Conservation (phyloP, 2,329 filamentous ascomycete species). For the Fusarium multiceps region DNA sequence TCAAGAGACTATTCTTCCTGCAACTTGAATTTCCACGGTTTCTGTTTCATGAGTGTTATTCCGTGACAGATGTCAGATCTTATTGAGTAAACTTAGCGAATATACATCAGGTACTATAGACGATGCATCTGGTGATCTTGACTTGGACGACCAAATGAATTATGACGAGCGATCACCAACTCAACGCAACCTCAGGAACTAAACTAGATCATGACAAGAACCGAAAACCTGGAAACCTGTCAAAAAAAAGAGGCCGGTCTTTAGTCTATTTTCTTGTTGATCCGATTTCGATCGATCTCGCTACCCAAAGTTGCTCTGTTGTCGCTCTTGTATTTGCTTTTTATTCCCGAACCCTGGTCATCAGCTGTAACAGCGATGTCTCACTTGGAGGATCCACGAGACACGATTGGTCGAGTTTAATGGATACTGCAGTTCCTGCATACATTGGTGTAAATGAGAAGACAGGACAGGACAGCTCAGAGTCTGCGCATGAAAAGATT, state of each 20-base stretch:
- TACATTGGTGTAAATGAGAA: background rate
- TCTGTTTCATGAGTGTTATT: background rate
- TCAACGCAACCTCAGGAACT: background rate
- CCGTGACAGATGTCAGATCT: background rate
- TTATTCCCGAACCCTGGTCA: background rate
- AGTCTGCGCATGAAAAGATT: background rate
- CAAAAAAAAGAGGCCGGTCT: background rate
- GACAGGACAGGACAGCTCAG: background rate
- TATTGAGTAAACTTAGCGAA: background rate
- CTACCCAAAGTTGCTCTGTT: background rate
- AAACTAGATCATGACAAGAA: background rate
- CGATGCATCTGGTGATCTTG: background rate
- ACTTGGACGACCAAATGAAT: background rate
- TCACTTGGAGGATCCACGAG: background rate
- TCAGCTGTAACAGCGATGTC: slow-evolving; percentile 5
- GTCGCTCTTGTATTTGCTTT: slow-evolving; percentile 6
- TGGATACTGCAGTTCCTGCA: background rate
- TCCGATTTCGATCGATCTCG: slow-evolving; percentile 6
- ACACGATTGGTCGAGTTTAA: background rate
- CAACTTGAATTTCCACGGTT: background rate
- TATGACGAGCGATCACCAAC: background rate
- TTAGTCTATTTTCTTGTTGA: background rate
- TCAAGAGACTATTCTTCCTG: background rate
- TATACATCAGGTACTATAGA: background rate
- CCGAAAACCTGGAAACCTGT: background rate